These are phyloP conservation scores for Suillus luteus DNA, from an alignment of 768 basidiomycete species.

Conservation along the genomic window DNA sequence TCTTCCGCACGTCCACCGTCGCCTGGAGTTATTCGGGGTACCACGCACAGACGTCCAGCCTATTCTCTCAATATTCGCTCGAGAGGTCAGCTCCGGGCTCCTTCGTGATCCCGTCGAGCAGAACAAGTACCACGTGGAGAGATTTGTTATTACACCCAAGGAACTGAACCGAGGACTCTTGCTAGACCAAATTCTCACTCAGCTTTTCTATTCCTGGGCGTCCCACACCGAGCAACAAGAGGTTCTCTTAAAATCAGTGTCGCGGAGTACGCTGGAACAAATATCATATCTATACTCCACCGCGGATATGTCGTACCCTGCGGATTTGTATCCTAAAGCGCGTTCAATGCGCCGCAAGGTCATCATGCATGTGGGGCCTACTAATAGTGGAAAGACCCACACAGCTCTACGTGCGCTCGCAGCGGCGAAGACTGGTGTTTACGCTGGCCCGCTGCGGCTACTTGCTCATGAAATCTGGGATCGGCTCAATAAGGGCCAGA, in stretches of 20 bases:
- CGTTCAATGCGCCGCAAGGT: slow-evolving; percentile 71
- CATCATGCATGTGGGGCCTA: slow-evolving; percentile 96
- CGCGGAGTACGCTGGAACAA: slow-evolving; percentile 35
- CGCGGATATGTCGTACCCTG: slow-evolving; percentile 47
- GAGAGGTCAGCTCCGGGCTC: slow-evolving; percentile 39
- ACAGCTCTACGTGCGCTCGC: slow-evolving; percentile 89
- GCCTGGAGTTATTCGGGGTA: slow-evolving; percentile 54
- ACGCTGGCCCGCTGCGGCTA: slow-evolving; percentile 89
- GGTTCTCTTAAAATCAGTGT: slow-evolving; percentile 29
- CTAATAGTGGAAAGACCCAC: slow-evolving; percentile 97
- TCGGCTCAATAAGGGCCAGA: slow-evolving; percentile 86
- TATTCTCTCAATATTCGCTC: slow-evolving; percentile 46
- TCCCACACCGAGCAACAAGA: slow-evolving; percentile 33
- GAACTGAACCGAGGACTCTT: slow-evolving; percentile 27
- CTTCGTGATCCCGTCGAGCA: slow-evolving; percentile 19
- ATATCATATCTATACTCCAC: slow-evolving; percentile 42
- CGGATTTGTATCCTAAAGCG: slow-evolving; percentile 51
- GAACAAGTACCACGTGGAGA: slow-evolving; percentile 41
- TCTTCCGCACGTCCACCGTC: slow-evolving; percentile 32
- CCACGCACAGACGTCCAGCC: slow-evolving; percentile 37
- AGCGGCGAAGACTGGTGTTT: slow-evolving; percentile 69
- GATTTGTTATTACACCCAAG: slow-evolving; percentile 42
- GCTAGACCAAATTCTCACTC: slow-evolving; percentile 53
- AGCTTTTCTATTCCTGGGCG: slow-evolving; percentile 60
- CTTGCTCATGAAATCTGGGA: slow-evolving; percentile 96